phyloP scores from a whole-genome alignment of 768 basidiomycete genomes.

The Hericium coralloides region DNA sequence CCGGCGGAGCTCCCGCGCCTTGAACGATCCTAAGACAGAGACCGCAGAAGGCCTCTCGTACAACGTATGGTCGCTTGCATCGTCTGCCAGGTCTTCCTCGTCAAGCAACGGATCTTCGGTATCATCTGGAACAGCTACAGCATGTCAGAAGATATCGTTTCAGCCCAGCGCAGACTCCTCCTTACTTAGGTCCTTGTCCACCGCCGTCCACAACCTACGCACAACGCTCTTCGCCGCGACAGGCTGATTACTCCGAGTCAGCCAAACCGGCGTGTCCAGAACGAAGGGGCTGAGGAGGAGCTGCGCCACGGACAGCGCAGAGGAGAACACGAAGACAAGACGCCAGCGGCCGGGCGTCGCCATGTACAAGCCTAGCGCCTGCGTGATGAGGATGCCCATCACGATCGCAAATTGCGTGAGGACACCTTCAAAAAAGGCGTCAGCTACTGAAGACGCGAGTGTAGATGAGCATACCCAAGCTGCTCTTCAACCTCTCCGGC shows the following conservation, averaged over 20 bases:
- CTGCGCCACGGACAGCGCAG: constrained; percentile 45
- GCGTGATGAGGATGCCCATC: constrained; percentile 80
- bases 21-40: constrained; percentile 45
- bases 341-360: constrained; percentile 70
- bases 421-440: constrained; percentile 39
- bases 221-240: constrained; percentile 40
- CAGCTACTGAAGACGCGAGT: neutral
- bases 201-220: constrained; percentile 45
- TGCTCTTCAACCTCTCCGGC: constrained; percentile 66
- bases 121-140: neutral
- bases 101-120: constrained; percentile 12
- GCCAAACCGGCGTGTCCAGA: constrained; percentile 67
- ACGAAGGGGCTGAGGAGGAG: constrained; percentile 43
- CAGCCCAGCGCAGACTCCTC: neutral
- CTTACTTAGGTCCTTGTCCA: constrained; percentile 12
- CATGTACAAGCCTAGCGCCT: constrained; percentile 61
- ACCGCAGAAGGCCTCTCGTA: constrained; percentile 19
- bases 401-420: constrained; percentile 80
- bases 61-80: constrained; percentile 15
- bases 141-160: constrained; percentile 19
- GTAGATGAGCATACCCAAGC: constrained; percentile 42
- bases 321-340: constrained; percentile 56
- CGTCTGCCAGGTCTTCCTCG: constrained; percentile 17
- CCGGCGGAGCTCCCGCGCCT: constrained; percentile 40
- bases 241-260: constrained; percentile 38